Conservation (phyloP, 2,329 filamentous ascomycete genomes). For the Peltaster fructicola region DNA sequence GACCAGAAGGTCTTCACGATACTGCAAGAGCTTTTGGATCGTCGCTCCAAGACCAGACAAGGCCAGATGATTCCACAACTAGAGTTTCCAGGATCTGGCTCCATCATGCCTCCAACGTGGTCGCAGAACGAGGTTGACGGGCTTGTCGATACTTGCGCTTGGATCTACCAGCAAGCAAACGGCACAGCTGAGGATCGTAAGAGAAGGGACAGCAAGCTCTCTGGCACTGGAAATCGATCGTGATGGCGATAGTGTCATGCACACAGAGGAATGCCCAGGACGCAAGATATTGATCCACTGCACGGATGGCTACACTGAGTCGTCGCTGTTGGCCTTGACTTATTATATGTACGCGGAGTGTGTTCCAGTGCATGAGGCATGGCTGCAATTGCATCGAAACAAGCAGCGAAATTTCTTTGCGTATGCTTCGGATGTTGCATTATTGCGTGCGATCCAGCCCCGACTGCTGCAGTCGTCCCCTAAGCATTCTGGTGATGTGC, state of each 20-base stretch:
- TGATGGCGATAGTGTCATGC: slow-evolving; percentile 41
- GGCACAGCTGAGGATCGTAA: slow-evolving; percentile 8
- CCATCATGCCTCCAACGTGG: slow-evolving; percentile 69
- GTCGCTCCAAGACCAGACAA: slow-evolving; percentile 6
- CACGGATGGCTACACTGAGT: slow-evolving; percentile 90
- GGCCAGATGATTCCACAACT: slow-evolving; percentile 33
- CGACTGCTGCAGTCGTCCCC: slow-evolving; percentile 60
- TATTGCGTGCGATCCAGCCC: slow-evolving; percentile 60
- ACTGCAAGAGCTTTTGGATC: slow-evolving; percentile 37
- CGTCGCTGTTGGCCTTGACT: slow-evolving; percentile 69
- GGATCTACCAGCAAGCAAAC: slow-evolving; percentile 73
- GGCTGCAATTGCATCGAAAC: slow-evolving; percentile 65
- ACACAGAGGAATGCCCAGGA: slow-evolving; percentile 20
- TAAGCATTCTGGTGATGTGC: slow-evolving; percentile 27
- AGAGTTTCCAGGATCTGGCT: slow-evolving; percentile 90
- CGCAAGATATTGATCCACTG: slow-evolving; percentile 79
- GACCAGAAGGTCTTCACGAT: slow-evolving; percentile 48
- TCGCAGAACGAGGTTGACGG: slow-evolving; percentile 68
- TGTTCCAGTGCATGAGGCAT: slow-evolving; percentile 62
- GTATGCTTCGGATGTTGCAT: slow-evolving; percentile 73
- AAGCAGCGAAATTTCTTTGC: slow-evolving; percentile 89
- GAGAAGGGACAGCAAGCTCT: slow-evolving; percentile 27
- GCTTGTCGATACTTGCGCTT: slow-evolving; percentile 71
- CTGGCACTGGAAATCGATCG: slow-evolving; percentile 22
- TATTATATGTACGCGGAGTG: slow-evolving; percentile 90